Evolutionary conservation across 805 yeast genomes (phyloP).

Genomic region (Ogataea degrootiae): DNA sequence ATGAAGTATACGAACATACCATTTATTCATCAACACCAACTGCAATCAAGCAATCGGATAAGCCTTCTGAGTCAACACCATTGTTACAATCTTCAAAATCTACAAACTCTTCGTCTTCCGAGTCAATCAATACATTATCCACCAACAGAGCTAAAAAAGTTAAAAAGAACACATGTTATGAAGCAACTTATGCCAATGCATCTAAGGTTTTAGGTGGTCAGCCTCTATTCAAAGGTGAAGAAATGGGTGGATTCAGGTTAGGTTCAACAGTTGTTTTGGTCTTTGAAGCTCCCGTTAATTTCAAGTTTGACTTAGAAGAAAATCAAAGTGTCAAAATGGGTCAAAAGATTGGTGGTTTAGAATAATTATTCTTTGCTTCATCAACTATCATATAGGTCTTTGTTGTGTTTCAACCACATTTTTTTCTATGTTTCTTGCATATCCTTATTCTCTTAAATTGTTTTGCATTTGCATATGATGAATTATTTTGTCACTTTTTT

Average conservation of each 20-base stretch:
- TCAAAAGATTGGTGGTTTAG: conserved; percentile 57
- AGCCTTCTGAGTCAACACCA: not conserved
- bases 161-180: conserved; percentile 80
- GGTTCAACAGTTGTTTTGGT: conserved; percentile 97
- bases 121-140: too few relatives aligned
- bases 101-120: too few relatives aligned
- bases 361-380: not conserved
- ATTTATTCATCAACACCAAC: conserved; percentile 14
- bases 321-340: conserved; percentile 89
- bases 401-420: not conserved
- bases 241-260: conserved; percentile 94
- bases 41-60: not conserved
- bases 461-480: not conserved
- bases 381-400: too few relatives aligned
- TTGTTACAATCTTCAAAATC: not conserved
- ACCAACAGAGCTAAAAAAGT: conserved; percentile 28
- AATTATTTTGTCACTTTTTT: too few relatives aligned
- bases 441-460: too few relatives aligned
- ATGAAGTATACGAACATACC: conserved; percentile 60
- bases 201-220: conserved; percentile 73
- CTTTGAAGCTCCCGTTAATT: conserved; percentile 88
- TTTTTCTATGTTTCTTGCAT: too few relatives aligned
- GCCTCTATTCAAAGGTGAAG: conserved; percentile 87
- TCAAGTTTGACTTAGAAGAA: conserved; percentile 60
- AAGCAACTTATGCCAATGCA: conserved; percentile 85